A percentile compares a stretch with the other conserved stretches of the same genome.
Conservation (phyloP, 805 yeast species). For the Candida succiphila region DNA sequence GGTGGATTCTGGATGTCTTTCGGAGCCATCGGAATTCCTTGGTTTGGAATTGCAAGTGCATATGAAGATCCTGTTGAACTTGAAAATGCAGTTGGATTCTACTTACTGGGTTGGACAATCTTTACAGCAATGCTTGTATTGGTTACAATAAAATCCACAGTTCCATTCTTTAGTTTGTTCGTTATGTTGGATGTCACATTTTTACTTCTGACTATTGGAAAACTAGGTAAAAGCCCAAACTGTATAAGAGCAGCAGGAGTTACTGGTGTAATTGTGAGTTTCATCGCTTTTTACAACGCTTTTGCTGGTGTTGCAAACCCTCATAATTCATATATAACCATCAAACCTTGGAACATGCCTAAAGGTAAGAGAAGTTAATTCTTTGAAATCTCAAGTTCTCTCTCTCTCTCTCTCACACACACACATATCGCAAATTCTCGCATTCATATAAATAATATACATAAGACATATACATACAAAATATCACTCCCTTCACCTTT, state of each 20-base stretch:
- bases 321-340: constrained; percentile 50
- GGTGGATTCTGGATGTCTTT: constrained; percentile 77
- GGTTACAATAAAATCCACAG: constrained; percentile 48
- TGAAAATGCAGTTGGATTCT: constrained; percentile 46
- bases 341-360: constrained; percentile 6
- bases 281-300: constrained; percentile 62
- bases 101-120: constrained; percentile 52
- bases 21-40: constrained; percentile 53
- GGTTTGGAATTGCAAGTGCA: constrained; percentile 48
- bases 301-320: constrained; percentile 57
- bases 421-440: too few relatives aligned
- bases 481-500: too few relatives aligned
- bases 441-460: too few relatives aligned
- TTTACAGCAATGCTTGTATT: constrained; percentile 50
- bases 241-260: constrained; percentile 51
- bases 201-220: constrained; percentile 39
- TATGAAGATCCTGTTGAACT: constrained; percentile 30
- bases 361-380: background rate
- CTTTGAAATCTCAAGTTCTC: too few relatives aligned
- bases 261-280: constrained; percentile 49
- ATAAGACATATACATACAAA: too few relatives aligned
- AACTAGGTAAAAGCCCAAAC: constrained; percentile 32
- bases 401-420: too few relatives aligned
- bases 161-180: constrained; percentile 42
- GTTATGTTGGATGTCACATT: constrained; percentile 44